A percentile compares a stretch with the other conserved stretches of the same genome.
Evolutionary conservation across 2,329 filamentous ascomycete species (phyloP).

Genomic region (Apiospora saccharicola): DNA sequence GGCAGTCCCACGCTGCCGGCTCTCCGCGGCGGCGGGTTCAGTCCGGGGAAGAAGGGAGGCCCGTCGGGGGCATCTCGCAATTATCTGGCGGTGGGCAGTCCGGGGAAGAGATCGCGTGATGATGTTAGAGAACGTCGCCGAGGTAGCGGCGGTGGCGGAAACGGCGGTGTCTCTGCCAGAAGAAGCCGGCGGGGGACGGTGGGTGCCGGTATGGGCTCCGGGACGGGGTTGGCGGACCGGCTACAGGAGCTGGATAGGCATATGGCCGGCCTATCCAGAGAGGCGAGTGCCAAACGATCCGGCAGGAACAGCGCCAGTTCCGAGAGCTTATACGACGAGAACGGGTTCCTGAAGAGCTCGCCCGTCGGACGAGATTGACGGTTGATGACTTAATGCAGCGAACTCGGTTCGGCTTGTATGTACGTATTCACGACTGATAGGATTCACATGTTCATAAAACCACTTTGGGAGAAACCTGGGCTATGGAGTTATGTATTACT

Average conservation of each 20-base stretch:
- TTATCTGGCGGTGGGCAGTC: constrained; percentile 1
- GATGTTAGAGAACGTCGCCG: not conserved
- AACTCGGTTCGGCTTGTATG: not conserved
- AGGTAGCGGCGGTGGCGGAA: not conserved
- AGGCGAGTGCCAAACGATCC: constrained; percentile 26
- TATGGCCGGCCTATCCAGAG: constrained; percentile 22
- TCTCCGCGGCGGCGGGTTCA: constrained; percentile 48
- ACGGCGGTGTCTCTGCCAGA: not conserved
- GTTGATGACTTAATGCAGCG: constrained; percentile 6
- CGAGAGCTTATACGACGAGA: constrained; percentile 36
- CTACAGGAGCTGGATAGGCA: constrained; percentile 3
- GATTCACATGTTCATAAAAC: not conserved
- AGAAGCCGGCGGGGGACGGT: not conserved
- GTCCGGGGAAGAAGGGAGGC: constrained; percentile 44
- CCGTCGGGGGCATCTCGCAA: not conserved
- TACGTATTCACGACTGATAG: constrained; percentile 12
- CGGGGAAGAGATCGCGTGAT: not conserved
- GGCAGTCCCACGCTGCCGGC: constrained; percentile 50
- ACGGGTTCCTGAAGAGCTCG: constrained; percentile 37
- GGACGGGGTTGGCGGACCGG: not conserved
- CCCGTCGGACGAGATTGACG: constrained; percentile 4
- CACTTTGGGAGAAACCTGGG: not conserved
- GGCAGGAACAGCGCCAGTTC: constrained; percentile 30
- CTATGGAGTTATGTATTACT: not conserved
- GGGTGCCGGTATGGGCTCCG: not conserved